Conservation (phyloP, 805 yeast species). For the Yarrowia sp. region DNA sequence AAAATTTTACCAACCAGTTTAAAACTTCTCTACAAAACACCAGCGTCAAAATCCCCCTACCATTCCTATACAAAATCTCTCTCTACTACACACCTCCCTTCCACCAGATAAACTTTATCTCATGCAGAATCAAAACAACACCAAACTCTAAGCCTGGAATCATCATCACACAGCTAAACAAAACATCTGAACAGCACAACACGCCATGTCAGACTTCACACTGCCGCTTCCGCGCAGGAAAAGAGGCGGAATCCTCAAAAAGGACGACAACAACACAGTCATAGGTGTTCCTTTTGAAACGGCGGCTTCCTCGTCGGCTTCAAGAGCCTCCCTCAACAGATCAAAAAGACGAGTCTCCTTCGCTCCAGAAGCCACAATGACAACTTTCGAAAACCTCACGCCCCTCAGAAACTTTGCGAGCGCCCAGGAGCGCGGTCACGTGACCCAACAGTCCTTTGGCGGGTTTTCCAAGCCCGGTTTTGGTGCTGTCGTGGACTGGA, state of each 20-base stretch:
- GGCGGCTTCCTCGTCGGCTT: neutral
- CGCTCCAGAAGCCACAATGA: constrained; percentile 26
- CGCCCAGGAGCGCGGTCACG: neutral
- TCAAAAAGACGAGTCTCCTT: neutral
- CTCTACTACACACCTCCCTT: neutral
- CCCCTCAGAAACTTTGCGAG: neutral
- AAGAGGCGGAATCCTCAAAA: constrained; percentile 21
- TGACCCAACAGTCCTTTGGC: neutral
- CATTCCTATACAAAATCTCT: too few species aligned
- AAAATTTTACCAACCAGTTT: too few species aligned
- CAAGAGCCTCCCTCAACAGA: neutral
- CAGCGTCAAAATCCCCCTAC: neutral
- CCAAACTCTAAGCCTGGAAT: neutral
- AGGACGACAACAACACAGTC: constrained; percentile 24
- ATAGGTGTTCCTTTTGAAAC: constrained; percentile 7
- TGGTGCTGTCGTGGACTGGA: neutral
- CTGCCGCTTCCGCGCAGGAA: neutral
- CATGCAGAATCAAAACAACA: constrained; percentile 15
- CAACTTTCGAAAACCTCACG: constrained; percentile 9
- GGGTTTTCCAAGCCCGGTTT: constrained; percentile 6
- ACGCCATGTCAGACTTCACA: constrained; percentile 15
- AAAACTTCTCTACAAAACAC: too few species aligned
- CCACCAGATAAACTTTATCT: neutral
- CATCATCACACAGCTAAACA: neutral
- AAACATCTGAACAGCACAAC: neutral